A percentile compares a stretch with the other conserved stretches of the same genome.
These are phyloP conservation scores for Cucurbita pepo DNA, from an alignment of 306 rosid species.

Conservation along the genomic window DNA sequence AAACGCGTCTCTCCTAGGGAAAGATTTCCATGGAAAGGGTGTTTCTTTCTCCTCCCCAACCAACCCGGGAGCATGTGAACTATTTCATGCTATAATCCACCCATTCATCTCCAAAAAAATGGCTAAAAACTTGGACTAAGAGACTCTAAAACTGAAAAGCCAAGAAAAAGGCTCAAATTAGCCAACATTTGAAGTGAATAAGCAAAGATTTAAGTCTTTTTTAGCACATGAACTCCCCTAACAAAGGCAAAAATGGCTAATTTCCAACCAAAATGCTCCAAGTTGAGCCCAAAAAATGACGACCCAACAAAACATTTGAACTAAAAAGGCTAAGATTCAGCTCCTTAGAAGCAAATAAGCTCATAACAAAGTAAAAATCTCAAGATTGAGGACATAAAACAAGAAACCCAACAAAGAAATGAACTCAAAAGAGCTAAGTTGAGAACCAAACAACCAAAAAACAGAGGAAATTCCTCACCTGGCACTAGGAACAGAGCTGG, in stretches of 20 bases:
- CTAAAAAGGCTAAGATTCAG: not conserved
- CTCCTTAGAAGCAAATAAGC: not conserved
- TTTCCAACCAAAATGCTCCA: not conserved
- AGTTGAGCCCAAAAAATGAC: not conserved
- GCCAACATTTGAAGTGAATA: not conserved
- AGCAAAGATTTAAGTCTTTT: not conserved
- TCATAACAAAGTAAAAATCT: not conserved
- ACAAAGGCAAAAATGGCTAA: not conserved
- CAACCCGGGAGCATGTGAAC: not conserved
- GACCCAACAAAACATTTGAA: not conserved
- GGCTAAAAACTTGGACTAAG: not conserved
- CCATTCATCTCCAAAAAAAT: not conserved
- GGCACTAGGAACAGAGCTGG: constrained; percentile 89
- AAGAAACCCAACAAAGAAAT: not conserved
- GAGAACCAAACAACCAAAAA: not conserved
- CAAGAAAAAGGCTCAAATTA: not conserved
- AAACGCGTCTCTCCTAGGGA: too few relatives aligned
- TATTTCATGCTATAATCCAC: not conserved
- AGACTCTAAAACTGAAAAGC: not conserved
- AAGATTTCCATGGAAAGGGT: too few relatives aligned
- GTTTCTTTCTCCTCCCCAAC: too few relatives aligned
- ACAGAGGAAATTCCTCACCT: constrained; percentile 25
- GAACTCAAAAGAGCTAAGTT: too few relatives aligned
- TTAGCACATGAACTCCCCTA: not conserved
- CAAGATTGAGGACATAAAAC: not conserved